Base-by-base conservation (phyloP, 805 yeast genomes). In the Ogataea methanolica region DNA sequence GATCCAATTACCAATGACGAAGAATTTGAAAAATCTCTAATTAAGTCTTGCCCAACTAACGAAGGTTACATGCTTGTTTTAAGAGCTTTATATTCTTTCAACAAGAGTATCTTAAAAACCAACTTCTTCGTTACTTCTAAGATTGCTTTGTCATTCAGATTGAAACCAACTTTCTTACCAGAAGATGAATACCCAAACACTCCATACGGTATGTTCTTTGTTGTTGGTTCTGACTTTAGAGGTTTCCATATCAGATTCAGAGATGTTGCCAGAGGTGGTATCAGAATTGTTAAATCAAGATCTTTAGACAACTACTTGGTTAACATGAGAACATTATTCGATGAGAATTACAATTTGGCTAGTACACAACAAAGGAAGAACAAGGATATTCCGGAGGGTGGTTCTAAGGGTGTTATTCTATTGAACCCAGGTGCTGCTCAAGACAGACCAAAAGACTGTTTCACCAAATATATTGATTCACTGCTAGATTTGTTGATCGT, bases 321-420 rank as follows among this genome's bases (percentile, higher is more conserved):
- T 61, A 92, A 94, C 63, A 84, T 85, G 55, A 82, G 96, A 57
- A 87, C 88, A 59, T 78, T 92, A 70, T 90, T 92, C 67, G 98
- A 94, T 67, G 99, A 92, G 70, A 92, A 94, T 71, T 92, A 94
- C 71, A 91, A 91, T 66, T 78, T 92, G 68, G 98, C 99, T 37
- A 80, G 84, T 47, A 92, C 99, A 39, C 99, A 92, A 71, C 99
- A 94, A 73, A 79, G 92, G 56, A 92, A 92, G 71, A 94, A 92
- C 73, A 92, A 92, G 74, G 99, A 92, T 73, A 94, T 92, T 50
- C 98, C 99, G 42, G 99, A 92, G 75, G 98, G 99, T 65, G 99
- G 99, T 35, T 88, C 97, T 37, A 92, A 92, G 68, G 99, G 99
- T 72, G 99, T 94, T 42, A 87, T 94, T 48, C 76, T 92, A 60